phyloP scores from a whole-genome alignment of 768 basidiomycete genomes.

The Tricholoma sp. region DNA sequence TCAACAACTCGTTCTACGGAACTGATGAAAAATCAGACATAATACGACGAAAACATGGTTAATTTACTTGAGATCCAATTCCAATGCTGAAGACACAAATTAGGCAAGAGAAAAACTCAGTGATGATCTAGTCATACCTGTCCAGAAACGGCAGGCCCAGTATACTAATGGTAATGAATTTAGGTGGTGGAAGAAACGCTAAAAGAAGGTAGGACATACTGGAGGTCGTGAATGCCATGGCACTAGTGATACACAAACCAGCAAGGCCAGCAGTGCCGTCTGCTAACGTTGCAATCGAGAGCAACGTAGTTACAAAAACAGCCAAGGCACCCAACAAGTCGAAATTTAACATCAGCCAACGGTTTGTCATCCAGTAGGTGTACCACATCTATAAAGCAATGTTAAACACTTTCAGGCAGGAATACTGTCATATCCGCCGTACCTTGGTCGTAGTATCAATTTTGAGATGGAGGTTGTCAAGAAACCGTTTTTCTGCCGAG shows the following conservation, averaged over 20 bases:
- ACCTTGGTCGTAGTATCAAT: constrained; percentile 79
- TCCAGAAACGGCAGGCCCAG: constrained; percentile 49
- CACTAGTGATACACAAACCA: constrained; percentile 72
- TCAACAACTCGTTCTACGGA: constrained; percentile 89
- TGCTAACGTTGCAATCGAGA: constrained; percentile 60
- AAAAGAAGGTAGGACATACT: constrained; percentile 16
- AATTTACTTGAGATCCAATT: constrained; percentile 70
- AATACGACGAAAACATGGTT: no score
- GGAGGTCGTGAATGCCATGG: constrained; percentile 44
- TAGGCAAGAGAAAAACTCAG: not conserved
- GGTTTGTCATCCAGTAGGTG: constrained; percentile 83
- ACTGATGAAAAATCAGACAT: constrained; percentile 33
- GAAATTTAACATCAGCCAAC: constrained; percentile 81
- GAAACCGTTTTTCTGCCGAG: constrained; percentile 71
- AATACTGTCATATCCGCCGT: not conserved
- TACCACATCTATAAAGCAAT: constrained; percentile 62
- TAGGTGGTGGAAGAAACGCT: no score
- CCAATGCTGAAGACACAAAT: constrained; percentile 40
- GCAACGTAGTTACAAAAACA: constrained; percentile 70
- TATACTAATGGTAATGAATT: constrained; percentile 27
- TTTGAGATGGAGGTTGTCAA: constrained; percentile 66
- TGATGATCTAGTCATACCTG: constrained; percentile 19
- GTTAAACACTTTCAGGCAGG: not conserved
- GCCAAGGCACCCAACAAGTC: constrained; percentile 70
- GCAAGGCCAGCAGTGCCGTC: constrained; percentile 59